Base-by-base conservation (phyloP, 2,329 filamentous ascomycete genomes). In the Beauveria rudraprayagi region DNA sequence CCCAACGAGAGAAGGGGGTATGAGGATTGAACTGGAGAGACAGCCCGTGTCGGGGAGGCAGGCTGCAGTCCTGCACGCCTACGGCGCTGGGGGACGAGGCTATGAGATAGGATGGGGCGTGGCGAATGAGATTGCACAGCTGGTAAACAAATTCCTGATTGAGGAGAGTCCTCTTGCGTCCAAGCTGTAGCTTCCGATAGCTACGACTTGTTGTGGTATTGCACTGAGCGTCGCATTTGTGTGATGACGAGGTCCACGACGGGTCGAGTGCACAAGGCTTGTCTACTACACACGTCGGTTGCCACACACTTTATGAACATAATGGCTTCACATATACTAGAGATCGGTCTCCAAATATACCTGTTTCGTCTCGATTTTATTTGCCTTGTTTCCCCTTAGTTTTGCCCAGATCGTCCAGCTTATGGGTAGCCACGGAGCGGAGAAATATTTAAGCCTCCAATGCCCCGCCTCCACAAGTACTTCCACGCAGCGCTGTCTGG, bases 21-120 rank as follows among this genome's bases (percentile, higher is more conserved):
- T 84, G 74, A 28, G 59, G 5, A 56, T 62, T 1, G 30, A 60
- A 48, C 28, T 30, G 11, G 56, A 60, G 46, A 22, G 6, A 24
- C 14, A 16, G 14, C 5, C 30, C 9, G 58, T 61, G 1, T 41
- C 51, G 17, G 58, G 51, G 37, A 51, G 22, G 14, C 28, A 48
- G 6, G 28, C 17, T 22, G 43, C 58, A 3, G 66, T 71, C 0
- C 57, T 85, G 6, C 83, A 85, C 70, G 82, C 81, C 0, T 87
- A 87, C 67, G 84, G 84, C 0, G 77, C 82, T 22, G 84, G 82
- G 3, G 84, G 84, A 3, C 75, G 84, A n/a, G 84, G 84, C 0
- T 86, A 78, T 65, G 84, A 87, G 70, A 65, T 86, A 8, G 84
- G 82, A 17, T 84, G 83, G 81, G 83, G 83, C 0, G 76, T 86